A percentile compares a stretch with the other conserved stretches of the same genome.
phyloP scores from a whole-genome alignment of 23 red algal genomes.

The Gracilaria gracilis region DNA sequence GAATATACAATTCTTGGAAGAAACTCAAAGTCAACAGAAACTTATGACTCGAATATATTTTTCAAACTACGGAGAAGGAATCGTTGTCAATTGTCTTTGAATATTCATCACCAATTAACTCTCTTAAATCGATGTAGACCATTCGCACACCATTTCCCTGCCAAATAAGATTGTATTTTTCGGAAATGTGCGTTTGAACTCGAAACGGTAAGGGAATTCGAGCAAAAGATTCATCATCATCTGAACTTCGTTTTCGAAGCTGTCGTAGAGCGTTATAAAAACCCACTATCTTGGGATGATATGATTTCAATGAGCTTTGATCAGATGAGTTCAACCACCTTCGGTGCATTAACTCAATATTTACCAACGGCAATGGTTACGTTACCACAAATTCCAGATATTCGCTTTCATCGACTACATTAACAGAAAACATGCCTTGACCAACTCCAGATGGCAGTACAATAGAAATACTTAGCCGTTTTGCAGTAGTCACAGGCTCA shows the following conservation, averaged over 20 bases:
- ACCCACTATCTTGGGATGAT: conserved; percentile 13
- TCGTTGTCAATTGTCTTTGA: background rate
- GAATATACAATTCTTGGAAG: too few relatives aligned
- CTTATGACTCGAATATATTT: too few relatives aligned
- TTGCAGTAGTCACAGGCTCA: background rate
- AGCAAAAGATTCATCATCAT: conserved; percentile 2
- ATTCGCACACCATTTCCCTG: background rate
- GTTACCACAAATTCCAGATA: too few relatives aligned
- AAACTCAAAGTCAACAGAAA: too few relatives aligned
- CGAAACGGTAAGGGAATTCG: conserved; percentile 27
- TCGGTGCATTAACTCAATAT: conserved; percentile 1
- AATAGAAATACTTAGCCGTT: background rate
- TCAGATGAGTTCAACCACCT: background rate
- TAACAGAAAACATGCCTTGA: conserved; percentile 11
- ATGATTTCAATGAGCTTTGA: background rate
- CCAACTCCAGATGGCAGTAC: conserved; percentile 26
- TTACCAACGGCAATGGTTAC: too few relatives aligned
- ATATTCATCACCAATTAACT: background rate
- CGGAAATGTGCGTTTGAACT: conserved; percentile 1
- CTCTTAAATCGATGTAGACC: conserved; percentile 21
- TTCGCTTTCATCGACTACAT: background rate
- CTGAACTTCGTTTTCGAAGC: background rate
- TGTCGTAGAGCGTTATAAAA: background rate
- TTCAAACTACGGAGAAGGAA: too few relatives aligned
- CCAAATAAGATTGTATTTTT: conserved; percentile 23